Conservation (phyloP, 805 yeast species). For the Blastobotrys americana region DNA sequence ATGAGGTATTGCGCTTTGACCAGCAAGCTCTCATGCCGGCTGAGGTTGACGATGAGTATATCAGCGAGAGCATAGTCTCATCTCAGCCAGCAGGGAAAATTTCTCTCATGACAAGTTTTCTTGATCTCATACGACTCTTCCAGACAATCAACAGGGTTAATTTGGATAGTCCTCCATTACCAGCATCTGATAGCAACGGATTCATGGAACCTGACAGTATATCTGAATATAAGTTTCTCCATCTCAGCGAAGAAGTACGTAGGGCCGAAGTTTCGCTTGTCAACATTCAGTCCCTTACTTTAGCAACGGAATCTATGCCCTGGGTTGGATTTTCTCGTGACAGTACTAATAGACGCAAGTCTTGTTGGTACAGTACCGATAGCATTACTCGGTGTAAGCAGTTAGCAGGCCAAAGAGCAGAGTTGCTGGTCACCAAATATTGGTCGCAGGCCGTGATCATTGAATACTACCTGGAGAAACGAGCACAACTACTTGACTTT, state of each 20-base stretch:
- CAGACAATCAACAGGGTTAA: neutral
- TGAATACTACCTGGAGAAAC: neutral
- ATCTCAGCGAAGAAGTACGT: neutral
- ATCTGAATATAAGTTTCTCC: neutral
- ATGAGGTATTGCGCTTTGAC: constrained; percentile 3
- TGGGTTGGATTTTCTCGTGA: neutral
- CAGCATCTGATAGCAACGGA: neutral
- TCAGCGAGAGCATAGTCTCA: constrained; percentile 50
- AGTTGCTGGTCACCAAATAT: neutral
- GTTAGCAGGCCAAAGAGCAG: neutral
- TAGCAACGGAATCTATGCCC: neutral
- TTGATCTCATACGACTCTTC: constrained; percentile 6
- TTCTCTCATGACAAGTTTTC: constrained; percentile 11
- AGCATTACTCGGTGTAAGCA: neutral
- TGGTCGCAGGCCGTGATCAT: neutral
- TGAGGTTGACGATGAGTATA: constrained; percentile 77
- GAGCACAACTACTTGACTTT: neutral
- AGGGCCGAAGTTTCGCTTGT: neutral
- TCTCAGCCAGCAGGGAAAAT: constrained; percentile 36
- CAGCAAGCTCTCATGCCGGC: constrained; percentile 42
- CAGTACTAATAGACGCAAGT: neutral
- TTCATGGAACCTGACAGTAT: neutral
- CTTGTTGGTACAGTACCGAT: neutral
- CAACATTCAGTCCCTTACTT: neutral
- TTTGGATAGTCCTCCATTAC: neutral